These are phyloP conservation scores for Carex littledalei DNA, from an alignment of 176 grass and related monocot genomes.

Conservation along the genomic window DNA sequence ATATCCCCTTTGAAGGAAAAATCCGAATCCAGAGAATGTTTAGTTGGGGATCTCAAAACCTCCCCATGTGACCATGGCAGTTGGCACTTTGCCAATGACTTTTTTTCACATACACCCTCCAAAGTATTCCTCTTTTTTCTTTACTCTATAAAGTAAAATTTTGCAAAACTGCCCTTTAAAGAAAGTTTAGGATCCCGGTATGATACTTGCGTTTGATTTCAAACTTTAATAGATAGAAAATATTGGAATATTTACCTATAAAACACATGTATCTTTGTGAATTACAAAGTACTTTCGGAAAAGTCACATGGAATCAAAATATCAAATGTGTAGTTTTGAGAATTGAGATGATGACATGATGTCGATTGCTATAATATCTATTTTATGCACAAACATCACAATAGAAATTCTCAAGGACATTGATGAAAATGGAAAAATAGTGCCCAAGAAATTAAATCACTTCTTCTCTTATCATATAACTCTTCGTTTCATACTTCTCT, in stretches of 20 bases:
- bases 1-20: no score
- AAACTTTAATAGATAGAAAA: not conserved
- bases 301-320: not conserved
- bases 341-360: not conserved
- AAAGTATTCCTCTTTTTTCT: constrained; percentile 8
- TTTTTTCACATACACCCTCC: constrained; percentile 9
- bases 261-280: no score
- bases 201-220: not conserved
- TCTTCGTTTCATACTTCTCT: no score
- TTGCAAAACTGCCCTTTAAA: not conserved
- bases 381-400: no score
- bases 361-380: not conserved
- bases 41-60: not conserved
- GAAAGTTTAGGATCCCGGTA: not conserved
- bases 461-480: no score
- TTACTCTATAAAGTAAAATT: not conserved
- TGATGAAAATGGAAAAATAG: not conserved
- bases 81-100: not conserved
- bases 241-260: not conserved
- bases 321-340: not conserved
- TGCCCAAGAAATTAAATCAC: no score
- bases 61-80: constrained; percentile 1
- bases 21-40: constrained; percentile 28
- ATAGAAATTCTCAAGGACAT: not conserved
- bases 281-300: no score